Evolutionary conservation across 2,329 filamentous ascomycete genomes (phyloP).

Genomic region (Annulohypoxylon truncatum): DNA sequence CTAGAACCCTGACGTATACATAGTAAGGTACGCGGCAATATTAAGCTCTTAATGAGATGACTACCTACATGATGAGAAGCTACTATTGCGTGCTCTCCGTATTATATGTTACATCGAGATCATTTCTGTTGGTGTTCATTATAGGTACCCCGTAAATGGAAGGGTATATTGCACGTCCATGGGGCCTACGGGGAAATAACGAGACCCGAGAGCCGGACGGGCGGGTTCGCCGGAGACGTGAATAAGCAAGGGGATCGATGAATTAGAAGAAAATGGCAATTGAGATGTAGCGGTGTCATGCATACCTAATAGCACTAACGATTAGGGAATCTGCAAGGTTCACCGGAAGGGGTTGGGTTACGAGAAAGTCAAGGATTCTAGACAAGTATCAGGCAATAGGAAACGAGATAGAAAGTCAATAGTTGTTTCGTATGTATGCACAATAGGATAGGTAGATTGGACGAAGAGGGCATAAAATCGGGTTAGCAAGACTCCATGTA

Average conservation of each 20-base stretch:
- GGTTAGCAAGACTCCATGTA: conserved; percentile 3
- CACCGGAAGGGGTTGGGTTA: neutral
- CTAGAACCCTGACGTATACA: neutral
- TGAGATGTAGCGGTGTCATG: conserved; percentile 34
- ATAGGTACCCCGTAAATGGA: conserved; percentile 17
- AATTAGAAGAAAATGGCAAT: conserved; percentile 29
- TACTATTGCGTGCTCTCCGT: conserved; percentile 22
- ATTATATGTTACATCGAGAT: conserved; percentile 28
- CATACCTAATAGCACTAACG: conserved; percentile 15
- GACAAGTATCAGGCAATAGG: neutral
- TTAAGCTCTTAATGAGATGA: conserved; percentile 17
- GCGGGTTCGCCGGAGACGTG: conserved; percentile 36
- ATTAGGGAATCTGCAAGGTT: conserved; percentile 22
- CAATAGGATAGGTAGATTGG: neutral
- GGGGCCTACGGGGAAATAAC: conserved; percentile 37
- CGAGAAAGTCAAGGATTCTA: neutral
- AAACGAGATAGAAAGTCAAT: neutral
- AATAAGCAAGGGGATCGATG: conserved; percentile 32
- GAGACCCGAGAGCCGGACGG: conserved; percentile 38
- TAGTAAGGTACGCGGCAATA: conserved; percentile 9
- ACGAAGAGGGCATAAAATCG: neutral
- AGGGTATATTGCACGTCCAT: conserved; percentile 12
- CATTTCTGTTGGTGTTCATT: conserved; percentile 11
- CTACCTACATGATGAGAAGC: conserved; percentile 3
- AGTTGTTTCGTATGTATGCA: neutral